phyloP scores from a whole-genome alignment of 306 rosid species.

The Albizia julibrissin region DNA sequence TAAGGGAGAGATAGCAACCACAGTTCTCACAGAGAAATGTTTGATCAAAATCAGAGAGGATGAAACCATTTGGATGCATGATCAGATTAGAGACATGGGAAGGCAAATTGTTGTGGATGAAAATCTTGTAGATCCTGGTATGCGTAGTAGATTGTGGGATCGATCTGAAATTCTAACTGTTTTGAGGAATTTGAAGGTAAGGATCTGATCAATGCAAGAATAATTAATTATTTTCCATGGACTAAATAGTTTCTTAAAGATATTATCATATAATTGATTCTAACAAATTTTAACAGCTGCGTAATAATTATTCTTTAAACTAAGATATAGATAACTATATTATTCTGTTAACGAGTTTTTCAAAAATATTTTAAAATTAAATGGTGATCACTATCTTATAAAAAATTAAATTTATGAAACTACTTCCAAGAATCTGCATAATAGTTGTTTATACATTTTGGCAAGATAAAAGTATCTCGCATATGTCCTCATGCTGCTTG shows the following conservation, averaged over 20 bases:
- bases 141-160: conserved; percentile 68
- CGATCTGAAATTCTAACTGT: conserved; percentile 51
- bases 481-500: conserved; percentile 6
- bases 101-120: conserved; percentile 50
- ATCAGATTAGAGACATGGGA: conserved; percentile 74
- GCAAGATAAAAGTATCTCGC: background rate
- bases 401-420: background rate
- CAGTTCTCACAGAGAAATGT: conserved; percentile 44
- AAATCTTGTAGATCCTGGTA: conserved; percentile 36
- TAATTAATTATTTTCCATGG: background rate
- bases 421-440: background rate
- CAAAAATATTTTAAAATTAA: background rate
- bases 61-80: conserved; percentile 59
- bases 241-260: background rate
- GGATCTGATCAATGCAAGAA: background rate
- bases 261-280: background rate
- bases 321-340: background rate
- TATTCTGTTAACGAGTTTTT: background rate
- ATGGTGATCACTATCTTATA: background rate
- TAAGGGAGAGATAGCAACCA: conserved; percentile 48
- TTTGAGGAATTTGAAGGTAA: conserved; percentile 22
- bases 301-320: background rate
- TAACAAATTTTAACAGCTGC: background rate
- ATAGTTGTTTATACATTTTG: background rate
- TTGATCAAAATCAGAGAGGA: conserved; percentile 51